Conservation (phyloP, 2,329 filamentous ascomycete genomes). For the Hymenoscyphus repandus region DNA sequence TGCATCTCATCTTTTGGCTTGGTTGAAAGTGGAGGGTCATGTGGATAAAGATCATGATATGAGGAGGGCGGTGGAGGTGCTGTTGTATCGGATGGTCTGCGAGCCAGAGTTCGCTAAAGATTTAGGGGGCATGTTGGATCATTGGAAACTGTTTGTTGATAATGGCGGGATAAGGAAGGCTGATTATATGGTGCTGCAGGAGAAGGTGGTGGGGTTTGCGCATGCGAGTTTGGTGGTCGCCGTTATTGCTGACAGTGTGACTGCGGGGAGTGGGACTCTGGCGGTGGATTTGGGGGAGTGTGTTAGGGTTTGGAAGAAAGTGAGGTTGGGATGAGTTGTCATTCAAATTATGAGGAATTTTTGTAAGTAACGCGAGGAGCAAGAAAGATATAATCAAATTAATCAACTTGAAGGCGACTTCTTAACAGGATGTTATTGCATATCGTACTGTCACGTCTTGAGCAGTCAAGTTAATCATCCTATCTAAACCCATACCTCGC, state of each 20-base stretch:
- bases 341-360: no score
- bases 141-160: conserved; percentile 51
- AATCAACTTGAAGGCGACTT: no score
- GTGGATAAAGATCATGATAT: conserved; percentile 28
- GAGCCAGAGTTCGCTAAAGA: conserved; percentile 39
- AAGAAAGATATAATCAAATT: no score
- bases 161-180: conserved; percentile 47
- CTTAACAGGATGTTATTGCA: no score
- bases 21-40: conserved; percentile 35
- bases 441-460: no score
- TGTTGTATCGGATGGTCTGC: conserved; percentile 49
- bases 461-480: no score
- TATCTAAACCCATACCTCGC: no score
- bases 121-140: conserved; percentile 42
- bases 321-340: conserved; percentile 47
- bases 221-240: conserved; percentile 44
- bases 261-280: conserved; percentile 42
- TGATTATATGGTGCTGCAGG: conserved; percentile 38
- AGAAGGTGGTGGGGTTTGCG: conserved; percentile 40
- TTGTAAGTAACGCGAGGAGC: no score
- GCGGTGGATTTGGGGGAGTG: conserved; percentile 51
- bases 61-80: conserved; percentile 39
- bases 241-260: conserved; percentile 41
- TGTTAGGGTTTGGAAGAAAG: conserved; percentile 47
- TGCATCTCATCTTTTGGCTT: conserved; percentile 40